phyloP scores from a whole-genome alignment of 257 asterid genomes.

The Solanum corneliomulleri region DNA sequence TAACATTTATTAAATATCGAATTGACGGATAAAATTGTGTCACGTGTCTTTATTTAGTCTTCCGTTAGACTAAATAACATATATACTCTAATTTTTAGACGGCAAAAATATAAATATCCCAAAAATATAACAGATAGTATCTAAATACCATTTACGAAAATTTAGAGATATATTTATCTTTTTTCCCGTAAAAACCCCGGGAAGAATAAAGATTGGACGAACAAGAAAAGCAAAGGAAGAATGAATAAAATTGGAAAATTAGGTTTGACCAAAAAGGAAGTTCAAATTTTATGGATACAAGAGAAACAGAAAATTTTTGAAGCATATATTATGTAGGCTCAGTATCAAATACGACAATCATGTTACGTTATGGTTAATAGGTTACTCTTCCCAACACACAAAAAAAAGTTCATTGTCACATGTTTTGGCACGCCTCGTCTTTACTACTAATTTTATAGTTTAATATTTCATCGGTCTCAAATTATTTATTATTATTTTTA shows the following conservation, averaged over 20 bases:
- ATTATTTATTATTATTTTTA: fast-evolving
- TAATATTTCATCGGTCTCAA: fast-evolving
- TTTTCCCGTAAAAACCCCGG: too few species aligned
- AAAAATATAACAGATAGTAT: too few species aligned
- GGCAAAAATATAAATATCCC: fast-evolving
- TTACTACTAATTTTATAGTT: neutral
- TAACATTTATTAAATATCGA: too few species aligned
- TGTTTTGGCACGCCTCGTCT: neutral
- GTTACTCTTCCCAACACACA: neutral
- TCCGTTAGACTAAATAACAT: fast-evolving
- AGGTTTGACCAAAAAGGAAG: neutral
- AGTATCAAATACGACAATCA: neutral
- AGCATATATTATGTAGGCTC: neutral
- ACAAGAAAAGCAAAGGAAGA: neutral
- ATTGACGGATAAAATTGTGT: too few species aligned
- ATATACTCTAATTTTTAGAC: too few species aligned
- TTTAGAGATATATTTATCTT: too few species aligned
- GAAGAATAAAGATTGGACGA: neutral
- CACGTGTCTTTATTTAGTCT: too few species aligned
- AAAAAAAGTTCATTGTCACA: neutral
- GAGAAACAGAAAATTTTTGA: neutral
- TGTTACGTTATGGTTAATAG: neutral
- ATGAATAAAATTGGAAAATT: neutral
- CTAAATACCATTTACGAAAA: too few species aligned
- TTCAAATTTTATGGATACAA: neutral